A percentile compares a stretch with the other conserved stretches of the same genome.
Evolutionary conservation across 768 basidiomycete species (phyloP).

Genomic region (Pleurotus ostreatus): DNA sequence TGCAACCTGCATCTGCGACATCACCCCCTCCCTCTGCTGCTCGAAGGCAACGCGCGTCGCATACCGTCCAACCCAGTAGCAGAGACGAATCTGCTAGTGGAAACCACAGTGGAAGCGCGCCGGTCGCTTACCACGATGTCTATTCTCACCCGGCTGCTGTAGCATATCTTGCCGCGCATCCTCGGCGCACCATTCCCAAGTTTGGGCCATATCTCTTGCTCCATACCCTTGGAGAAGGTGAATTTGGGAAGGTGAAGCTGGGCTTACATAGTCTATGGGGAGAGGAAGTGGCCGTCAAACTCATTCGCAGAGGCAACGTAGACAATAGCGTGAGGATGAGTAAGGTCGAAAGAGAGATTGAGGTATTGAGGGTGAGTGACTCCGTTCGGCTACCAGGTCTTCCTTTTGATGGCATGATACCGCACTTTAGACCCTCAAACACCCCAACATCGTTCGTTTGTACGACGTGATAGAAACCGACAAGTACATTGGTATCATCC

Average conservation of each 20-base stretch:
- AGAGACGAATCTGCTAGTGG: neutral
- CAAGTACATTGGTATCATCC: slow-evolving; percentile 99
- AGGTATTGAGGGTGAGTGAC: slow-evolving; percentile 81
- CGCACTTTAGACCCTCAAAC: slow-evolving; percentile 72
- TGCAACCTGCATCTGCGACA: slow-evolving; percentile 39
- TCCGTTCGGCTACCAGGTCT: slow-evolving; percentile 9
- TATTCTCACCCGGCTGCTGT: slow-evolving; percentile 83
- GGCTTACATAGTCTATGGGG: slow-evolving; percentile 91
- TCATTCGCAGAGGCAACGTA: slow-evolving; percentile 90
- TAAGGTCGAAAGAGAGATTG: slow-evolving; percentile 97
- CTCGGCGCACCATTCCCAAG: slow-evolving; percentile 81
- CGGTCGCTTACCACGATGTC: slow-evolving; percentile 60
- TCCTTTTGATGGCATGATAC: slow-evolving; percentile 11
- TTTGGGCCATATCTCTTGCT: slow-evolving; percentile 95
- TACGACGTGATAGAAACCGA: slow-evolving; percentile 99
- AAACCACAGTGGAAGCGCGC: slow-evolving; percentile 35
- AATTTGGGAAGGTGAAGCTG: slow-evolving; percentile 99
- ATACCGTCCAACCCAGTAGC: slow-evolving; percentile 42
- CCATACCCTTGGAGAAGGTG: slow-evolving; percentile 96
- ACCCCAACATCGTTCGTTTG: slow-evolving; percentile 96
- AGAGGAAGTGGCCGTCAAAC: slow-evolving; percentile 97
- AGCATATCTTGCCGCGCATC: slow-evolving; percentile 80
- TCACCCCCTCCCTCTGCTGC: slow-evolving; percentile 30
- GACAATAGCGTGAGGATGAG: slow-evolving; percentile 83
- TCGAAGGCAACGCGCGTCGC: slow-evolving; percentile 69